Conservation (phyloP, 2,329 filamentous ascomycete species). For the Microsporum audouinii region DNA sequence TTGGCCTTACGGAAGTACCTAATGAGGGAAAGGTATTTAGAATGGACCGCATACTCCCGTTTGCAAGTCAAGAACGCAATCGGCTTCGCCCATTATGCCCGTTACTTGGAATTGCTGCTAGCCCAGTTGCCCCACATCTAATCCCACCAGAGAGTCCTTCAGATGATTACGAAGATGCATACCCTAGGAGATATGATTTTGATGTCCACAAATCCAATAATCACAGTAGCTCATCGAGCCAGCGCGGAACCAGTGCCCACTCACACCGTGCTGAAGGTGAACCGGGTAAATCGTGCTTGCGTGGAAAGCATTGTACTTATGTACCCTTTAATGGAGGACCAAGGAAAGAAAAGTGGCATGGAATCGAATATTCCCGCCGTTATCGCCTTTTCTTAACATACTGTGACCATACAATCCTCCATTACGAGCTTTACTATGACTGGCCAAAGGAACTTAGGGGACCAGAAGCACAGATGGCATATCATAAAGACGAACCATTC, state of each 20-base stretch:
- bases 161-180: slow-evolving; percentile 5
- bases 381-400: slow-evolving; percentile 47
- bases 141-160: slow-evolving; percentile 21
- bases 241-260: not conserved
- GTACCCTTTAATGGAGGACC: slow-evolving; percentile 2
- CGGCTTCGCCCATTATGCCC: slow-evolving; percentile 34
- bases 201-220: not conserved
- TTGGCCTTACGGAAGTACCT: slow-evolving; percentile 38
- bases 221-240: not conserved
- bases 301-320: too few species aligned
- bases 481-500: slow-evolving; percentile 3
- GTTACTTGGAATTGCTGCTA: slow-evolving; percentile 46
- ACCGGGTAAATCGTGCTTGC: not conserved
- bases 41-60: slow-evolving; percentile 48
- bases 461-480: not conserved
- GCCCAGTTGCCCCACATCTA: slow-evolving; percentile 45
- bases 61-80: slow-evolving; percentile 37
- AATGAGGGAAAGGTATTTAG: slow-evolving; percentile 37
- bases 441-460: slow-evolving; percentile 20
- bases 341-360: slow-evolving; percentile 25
- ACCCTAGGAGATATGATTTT: slow-evolving; percentile 6
- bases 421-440: slow-evolving; percentile 46
- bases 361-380: slow-evolving; percentile 31
- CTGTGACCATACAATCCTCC: slow-evolving; percentile 45
- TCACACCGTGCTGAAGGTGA: not conserved